Percentiles rank a stretch among this genome's conserved stretches.
Evolutionary conservation across 75 land plant genomes (phyloP).

Genomic region (Chamaecyparis obtusa): DNA sequence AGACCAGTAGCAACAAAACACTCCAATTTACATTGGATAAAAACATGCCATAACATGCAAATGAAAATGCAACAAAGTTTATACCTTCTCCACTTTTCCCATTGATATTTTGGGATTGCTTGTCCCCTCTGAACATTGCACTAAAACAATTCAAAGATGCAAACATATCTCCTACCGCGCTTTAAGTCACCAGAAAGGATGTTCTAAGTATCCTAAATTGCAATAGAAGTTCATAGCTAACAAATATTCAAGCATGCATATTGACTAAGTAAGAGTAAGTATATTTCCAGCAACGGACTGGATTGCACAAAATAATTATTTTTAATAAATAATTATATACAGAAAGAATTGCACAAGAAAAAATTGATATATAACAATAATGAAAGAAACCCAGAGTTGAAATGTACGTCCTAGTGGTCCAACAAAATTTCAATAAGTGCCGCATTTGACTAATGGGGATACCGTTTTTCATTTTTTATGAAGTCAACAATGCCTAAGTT

Average conservation of each 20-base stretch:
- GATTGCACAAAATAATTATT: too few relatives aligned
- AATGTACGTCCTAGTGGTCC: neutral
- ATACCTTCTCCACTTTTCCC: neutral
- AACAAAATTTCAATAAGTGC: neutral
- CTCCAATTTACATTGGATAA: neutral
- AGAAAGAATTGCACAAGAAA: neutral
- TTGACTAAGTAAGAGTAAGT: neutral
- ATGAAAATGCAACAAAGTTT: neutral
- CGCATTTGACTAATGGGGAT: neutral
- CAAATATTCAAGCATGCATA: neutral
- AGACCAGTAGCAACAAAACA: neutral
- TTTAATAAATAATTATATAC: neutral
- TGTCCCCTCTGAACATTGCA: neutral
- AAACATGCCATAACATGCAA: neutral
- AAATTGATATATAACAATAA: neutral
- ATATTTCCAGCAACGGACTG: neutral
- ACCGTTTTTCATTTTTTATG: neutral
- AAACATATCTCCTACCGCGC: neutral
- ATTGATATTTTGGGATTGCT: neutral
- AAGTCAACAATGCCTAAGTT: neutral
- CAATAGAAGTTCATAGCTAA: neutral
- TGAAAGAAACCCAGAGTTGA: neutral
- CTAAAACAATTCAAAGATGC: constrained; percentile 8
- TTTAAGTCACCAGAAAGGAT: neutral
- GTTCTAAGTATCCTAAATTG: neutral